Evolutionary conservation across 495 filamentous ascomycete species (phyloP), one percentile per base, ranked within the genome.

Genomic region (Parathielavia appendiculata): DNA sequence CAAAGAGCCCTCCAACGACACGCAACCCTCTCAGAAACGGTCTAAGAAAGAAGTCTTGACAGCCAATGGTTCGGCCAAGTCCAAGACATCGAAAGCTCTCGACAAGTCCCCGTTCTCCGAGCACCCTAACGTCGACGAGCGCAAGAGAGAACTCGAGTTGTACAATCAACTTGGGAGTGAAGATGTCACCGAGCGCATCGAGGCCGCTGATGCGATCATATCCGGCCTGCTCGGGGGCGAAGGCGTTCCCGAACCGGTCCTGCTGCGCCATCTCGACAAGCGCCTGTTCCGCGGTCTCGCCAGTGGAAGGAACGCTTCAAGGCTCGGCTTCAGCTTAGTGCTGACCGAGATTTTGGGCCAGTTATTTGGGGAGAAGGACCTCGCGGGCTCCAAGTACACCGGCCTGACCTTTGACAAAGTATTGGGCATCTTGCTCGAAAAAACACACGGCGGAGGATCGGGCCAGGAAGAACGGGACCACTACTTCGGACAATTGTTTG

Each of bases 321-420:
- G 93, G 26, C 73, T 92, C 56, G 93, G 93, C n/a, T 97, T 93
- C 68, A 95, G 89, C 39, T 76, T 96, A 56, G 91, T 92, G 2
- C 72, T 97, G 61, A 88, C 91, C 0, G 92, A 97, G 72, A 76
- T 95, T 55, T 67, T 95, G 40, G 75, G 78, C 1, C 83, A 86
- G 65, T 66, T 88, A n/a, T 80, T 79, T 62, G 80, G 77, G 1
- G 49, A 73, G 26, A 71, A 76, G 54, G 68, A 73, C 22, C 58
- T 77, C 30, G 69, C 69, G 13, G 43, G 58, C 34, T 67, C 67
- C 20, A 78, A 75, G 56, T 81, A 83, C 54, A 62, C 73, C 16
- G 72, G 70, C 9, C 65, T 86, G 58, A 75, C 74, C 10, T 78
- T 83, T 69, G 70, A 80, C 14, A 77, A 79, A 63, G 75, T 84